Evolutionary conservation across 495 filamentous ascomycete genomes (phyloP).

Genomic region (Neurospora sp.): DNA sequence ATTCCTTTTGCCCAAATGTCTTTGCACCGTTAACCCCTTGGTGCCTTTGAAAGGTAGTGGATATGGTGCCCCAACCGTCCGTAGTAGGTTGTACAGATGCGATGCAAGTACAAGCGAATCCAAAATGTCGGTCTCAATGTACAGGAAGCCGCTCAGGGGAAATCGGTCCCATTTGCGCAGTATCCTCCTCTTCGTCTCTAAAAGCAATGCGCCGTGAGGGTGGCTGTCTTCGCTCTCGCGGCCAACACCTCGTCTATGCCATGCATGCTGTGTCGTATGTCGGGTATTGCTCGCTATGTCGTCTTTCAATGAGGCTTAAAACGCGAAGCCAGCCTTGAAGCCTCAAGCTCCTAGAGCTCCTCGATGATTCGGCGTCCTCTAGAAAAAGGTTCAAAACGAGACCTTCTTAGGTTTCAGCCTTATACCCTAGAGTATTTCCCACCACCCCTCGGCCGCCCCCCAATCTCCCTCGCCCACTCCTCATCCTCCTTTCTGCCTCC

Average conservation of each 20-base stretch:
- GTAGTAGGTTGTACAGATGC: background rate
- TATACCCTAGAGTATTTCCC: background rate
- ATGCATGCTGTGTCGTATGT: background rate
- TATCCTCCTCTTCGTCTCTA: background rate
- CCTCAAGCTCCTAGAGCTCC: background rate
- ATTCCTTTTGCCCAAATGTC: background rate
- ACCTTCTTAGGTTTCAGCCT: background rate
- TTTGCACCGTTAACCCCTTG: background rate
- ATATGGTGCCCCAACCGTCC: background rate
- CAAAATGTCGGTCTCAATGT: background rate
- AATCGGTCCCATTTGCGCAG: background rate
- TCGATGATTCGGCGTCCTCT: background rate
- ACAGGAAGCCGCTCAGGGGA: background rate
- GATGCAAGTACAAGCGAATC: background rate
- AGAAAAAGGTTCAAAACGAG: background rate
- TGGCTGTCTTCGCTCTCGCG: background rate
- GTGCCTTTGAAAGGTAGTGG: background rate
- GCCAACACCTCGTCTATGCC: background rate
- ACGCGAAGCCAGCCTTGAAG: background rate
- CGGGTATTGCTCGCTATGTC: background rate
- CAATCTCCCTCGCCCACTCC: conserved; percentile 50
- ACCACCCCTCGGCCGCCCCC: conserved; percentile 42
- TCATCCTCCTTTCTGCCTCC: conserved; percentile 39
- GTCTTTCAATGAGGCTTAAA: no score
- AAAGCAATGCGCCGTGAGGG: background rate